phyloP scores from a whole-genome alignment of 306 rosid genomes.

The Quercus mongolica region DNA sequence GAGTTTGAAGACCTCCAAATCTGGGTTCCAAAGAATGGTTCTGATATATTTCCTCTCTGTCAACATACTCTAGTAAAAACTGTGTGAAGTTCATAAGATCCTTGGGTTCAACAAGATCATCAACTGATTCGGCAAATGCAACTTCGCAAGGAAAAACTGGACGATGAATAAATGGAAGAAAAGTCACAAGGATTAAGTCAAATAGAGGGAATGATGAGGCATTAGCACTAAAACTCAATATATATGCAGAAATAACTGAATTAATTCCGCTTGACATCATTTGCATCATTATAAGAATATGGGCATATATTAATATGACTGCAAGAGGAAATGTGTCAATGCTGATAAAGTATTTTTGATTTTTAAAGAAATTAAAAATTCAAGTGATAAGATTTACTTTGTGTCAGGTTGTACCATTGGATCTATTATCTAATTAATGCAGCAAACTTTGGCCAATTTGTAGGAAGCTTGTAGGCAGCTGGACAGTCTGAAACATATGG shows the following conservation, averaged over 20 bases:
- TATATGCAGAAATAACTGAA: not conserved
- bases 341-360: too few relatives aligned
- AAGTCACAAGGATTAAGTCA: slow-evolving; percentile 25
- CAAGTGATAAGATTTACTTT: not conserved
- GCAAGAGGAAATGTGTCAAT: too few relatives aligned
- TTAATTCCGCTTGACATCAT: not conserved
- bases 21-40: slow-evolving; percentile 48
- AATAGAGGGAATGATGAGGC: slow-evolving; percentile 4
- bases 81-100: slow-evolving; percentile 46
- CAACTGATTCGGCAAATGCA: slow-evolving; percentile 55
- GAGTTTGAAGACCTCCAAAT: slow-evolving; percentile 87
- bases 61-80: slow-evolving; percentile 64
- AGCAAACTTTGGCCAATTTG: not conserved
- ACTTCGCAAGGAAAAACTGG: slow-evolving; percentile 86
- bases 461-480: not conserved
- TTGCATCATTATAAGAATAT: not conserved
- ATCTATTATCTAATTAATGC: not conserved
- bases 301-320: not conserved
- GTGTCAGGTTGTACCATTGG: not conserved
- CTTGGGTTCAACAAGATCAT: slow-evolving; percentile 57
- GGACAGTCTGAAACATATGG: not conserved
- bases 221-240: not conserved
- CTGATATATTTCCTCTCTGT: slow-evolving; percentile 40
- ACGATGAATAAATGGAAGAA: slow-evolving; percentile 14
- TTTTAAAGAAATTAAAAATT: not conserved